phyloP scores from a whole-genome alignment of 208 protist species.

The Strigomonas oncopelti region DNA sequence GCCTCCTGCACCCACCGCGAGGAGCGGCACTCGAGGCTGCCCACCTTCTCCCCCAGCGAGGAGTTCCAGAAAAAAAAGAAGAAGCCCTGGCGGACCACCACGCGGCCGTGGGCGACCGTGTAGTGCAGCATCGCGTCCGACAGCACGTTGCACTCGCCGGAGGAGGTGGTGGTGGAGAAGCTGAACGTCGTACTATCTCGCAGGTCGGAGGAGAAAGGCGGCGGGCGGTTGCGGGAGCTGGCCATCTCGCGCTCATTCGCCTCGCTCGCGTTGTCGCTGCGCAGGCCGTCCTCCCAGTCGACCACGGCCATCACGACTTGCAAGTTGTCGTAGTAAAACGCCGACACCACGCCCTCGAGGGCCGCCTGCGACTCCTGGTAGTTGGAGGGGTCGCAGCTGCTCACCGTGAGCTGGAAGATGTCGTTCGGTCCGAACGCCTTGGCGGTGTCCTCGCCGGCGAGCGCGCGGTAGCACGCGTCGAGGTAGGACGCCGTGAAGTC shows the following conservation, averaged over 20 bases:
- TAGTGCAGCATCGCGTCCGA: slow-evolving; percentile 29
- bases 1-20: slow-evolving; percentile 42
- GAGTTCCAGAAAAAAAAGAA: slow-evolving; percentile 50
- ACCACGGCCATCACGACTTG: slow-evolving; percentile 28
- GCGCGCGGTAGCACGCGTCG: slow-evolving; percentile 33
- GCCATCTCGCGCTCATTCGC: slow-evolving; percentile 14
- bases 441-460: slow-evolving; percentile 27
- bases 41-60: slow-evolving; percentile 33
- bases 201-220: slow-evolving; percentile 3
- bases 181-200: slow-evolving; percentile 7
- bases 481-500: slow-evolving; percentile 36
- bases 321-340: slow-evolving; percentile 37
- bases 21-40: slow-evolving; percentile 41
- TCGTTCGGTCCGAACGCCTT: slow-evolving; percentile 33
- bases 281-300: slow-evolving; percentile 28
- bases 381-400: slow-evolving; percentile 24
- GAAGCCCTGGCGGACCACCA: slow-evolving; percentile 38
- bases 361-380: slow-evolving; percentile 28
- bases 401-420: slow-evolving; percentile 34
- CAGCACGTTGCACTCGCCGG: slow-evolving; percentile 19
- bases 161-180: slow-evolving; percentile 7
- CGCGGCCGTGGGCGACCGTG: slow-evolving; percentile 29
- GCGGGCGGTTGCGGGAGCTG: neutral
- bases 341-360: slow-evolving; percentile 29
- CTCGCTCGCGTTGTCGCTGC: neutral